Conservation (phyloP, 352 stramenopile genomes). For the Saprolegnia diclina region DNA sequence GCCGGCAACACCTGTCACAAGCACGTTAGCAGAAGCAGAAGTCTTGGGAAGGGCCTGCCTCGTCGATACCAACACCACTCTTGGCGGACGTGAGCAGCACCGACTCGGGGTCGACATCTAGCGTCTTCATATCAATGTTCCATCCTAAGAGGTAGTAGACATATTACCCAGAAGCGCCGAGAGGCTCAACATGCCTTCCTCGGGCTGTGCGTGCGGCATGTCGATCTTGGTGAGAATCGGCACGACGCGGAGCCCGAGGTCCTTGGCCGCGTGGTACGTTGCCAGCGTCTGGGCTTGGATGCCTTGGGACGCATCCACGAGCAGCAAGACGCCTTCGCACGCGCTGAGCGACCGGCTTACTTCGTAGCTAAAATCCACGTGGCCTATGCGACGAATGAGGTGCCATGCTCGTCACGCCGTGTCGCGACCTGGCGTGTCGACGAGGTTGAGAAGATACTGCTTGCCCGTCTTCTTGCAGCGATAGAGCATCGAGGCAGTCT, state of each 20-base stretch:
- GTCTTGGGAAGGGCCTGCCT: slow-evolving; percentile 29
- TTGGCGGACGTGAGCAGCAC: slow-evolving; percentile 96
- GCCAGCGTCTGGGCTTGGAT: slow-evolving; percentile 98
- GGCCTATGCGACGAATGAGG: slow-evolving; percentile 39
- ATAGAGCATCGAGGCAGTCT: slow-evolving; percentile 96
- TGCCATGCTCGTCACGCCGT: neutral
- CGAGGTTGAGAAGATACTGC: slow-evolving; percentile 95
- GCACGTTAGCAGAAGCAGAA: neutral
- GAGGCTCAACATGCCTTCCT: slow-evolving; percentile 74
- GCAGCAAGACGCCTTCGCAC: slow-evolving; percentile 96
- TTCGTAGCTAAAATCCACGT: slow-evolving; percentile 99
- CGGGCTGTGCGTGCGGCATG: slow-evolving; percentile 93
- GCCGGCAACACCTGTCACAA: slow-evolving; percentile 59
- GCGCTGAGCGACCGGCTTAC: slow-evolving; percentile 93
- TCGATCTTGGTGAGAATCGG: slow-evolving; percentile 98
- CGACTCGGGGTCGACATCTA: slow-evolving; percentile 89
- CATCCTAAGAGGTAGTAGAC: neutral
- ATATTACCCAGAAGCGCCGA: slow-evolving; percentile 45
- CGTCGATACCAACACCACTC: slow-evolving; percentile 83
- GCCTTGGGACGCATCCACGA: slow-evolving; percentile 96
- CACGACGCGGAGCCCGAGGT: slow-evolving; percentile 94
- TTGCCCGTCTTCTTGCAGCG: slow-evolving; percentile 39
- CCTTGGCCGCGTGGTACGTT: slow-evolving; percentile 94
- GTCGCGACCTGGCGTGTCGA: slow-evolving; percentile 86
- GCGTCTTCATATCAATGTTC: slow-evolving; percentile 32